Evolutionary conservation across 108 stramenopile species (phyloP).

Genomic region (Cyclotella baltica): DNA sequence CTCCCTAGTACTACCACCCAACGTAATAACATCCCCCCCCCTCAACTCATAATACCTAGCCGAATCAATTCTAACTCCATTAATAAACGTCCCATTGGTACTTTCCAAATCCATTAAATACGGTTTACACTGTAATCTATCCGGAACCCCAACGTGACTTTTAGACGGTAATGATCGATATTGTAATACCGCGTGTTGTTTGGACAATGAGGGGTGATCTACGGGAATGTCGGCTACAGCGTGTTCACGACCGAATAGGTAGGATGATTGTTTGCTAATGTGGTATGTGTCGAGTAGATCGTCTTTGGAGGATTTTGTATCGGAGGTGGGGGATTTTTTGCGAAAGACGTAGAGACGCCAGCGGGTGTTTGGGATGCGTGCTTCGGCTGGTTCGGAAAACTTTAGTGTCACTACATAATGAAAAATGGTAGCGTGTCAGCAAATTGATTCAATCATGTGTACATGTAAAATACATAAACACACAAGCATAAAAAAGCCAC

Average conservation of each 20-base stretch:
- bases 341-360: constrained; percentile 98
- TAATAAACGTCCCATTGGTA: constrained; percentile 95
- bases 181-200: constrained; percentile 98
- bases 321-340: constrained; percentile 12
- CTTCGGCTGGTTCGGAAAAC: constrained; percentile 96
- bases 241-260: constrained; percentile 91
- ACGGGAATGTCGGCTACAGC: constrained; percentile 91
- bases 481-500: not conserved
- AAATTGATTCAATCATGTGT: not conserved
- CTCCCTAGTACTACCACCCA: constrained; percentile 92
- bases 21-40: constrained; percentile 90
- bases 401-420: constrained; percentile 72
- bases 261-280: constrained; percentile 90
- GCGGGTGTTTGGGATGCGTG: constrained; percentile 83
- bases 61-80: constrained; percentile 86
- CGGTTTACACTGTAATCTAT: constrained; percentile 74
- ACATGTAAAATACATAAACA: not conserved
- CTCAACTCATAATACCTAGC: constrained; percentile 96
- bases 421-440: too few species aligned
- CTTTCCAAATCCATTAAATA: constrained; percentile 98
- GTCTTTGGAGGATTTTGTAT: constrained; percentile 15
- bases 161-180: constrained; percentile 76
- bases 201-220: constrained; percentile 84
- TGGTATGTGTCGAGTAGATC: constrained; percentile 83
- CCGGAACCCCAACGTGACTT: constrained; percentile 15